phyloP scores from a whole-genome alignment of 148 eudicot genomes.

The Cornus suecica region DNA sequence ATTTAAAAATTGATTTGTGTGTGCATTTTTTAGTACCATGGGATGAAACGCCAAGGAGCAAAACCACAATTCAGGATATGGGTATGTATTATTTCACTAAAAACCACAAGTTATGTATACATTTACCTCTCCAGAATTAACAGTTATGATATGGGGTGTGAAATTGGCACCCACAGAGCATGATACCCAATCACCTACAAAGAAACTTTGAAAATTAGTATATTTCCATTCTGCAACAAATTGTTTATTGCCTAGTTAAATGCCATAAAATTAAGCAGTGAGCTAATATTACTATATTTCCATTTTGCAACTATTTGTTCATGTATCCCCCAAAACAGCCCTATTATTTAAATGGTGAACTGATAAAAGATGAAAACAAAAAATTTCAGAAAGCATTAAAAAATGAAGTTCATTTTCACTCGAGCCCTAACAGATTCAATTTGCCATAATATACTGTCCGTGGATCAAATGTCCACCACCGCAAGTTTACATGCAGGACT shows the following conservation, averaged over 20 bases:
- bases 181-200: constrained; percentile 75
- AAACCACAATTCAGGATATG: too few relatives aligned
- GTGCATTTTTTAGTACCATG: neutral
- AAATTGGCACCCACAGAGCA: constrained; percentile 87
- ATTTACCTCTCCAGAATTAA: constrained; percentile 89
- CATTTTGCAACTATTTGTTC: neutral
- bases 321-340: neutral
- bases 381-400: neutral
- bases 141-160: constrained; percentile 91
- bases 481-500: neutral
- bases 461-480: neutral
- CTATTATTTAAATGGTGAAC: neutral
- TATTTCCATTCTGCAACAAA: neutral
- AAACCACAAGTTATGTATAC: neutral
- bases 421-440: neutral
- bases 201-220: constrained; percentile 12
- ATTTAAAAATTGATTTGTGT: too few relatives aligned
- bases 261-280: neutral
- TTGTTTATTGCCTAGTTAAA: neutral
- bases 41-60: neutral
- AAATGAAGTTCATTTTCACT: neutral
- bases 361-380: neutral
- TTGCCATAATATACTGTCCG: neutral
- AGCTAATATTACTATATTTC: neutral
- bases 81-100: neutral